A percentile compares a stretch with the other conserved stretches of the same genome.
These are phyloP conservation scores for Nigrospora osmanthi DNA, from an alignment of 2,329 filamentous ascomycete species.

Conservation along the genomic window DNA sequence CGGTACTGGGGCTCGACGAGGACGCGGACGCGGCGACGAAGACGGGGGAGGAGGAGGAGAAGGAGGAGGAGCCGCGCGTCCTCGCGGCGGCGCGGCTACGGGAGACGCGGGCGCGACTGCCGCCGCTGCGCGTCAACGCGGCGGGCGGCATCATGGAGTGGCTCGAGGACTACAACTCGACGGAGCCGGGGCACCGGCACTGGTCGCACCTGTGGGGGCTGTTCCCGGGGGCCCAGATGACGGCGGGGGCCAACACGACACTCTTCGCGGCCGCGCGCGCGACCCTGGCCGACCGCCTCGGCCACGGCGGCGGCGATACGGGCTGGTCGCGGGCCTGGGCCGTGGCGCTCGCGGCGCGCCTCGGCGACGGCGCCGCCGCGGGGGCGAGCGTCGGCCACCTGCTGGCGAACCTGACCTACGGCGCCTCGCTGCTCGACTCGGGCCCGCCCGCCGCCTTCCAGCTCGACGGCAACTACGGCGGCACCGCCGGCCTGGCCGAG, in stretches of 20 bases:
- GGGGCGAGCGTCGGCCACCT: not conserved
- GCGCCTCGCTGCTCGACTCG: constrained; percentile 16
- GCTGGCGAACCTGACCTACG: constrained; percentile 2
- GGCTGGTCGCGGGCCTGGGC: constrained; percentile 41
- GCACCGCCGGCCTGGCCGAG: constrained; percentile 34
- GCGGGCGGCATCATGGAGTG: constrained; percentile 3
- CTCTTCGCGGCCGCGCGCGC: constrained; percentile 7
- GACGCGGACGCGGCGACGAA: too few species aligned
- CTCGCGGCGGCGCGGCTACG: constrained; percentile 7
- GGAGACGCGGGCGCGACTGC: constrained; percentile 5
- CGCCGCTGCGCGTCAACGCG: constrained; percentile 8
- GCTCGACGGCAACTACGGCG: constrained; percentile 41
- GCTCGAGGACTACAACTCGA: constrained; percentile 8
- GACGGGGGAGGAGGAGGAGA: too few species aligned
- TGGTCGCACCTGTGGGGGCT: constrained; percentile 35
- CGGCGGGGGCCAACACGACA: constrained; percentile 20
- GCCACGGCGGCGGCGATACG: constrained; percentile 32
- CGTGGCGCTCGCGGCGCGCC: constrained; percentile 23
- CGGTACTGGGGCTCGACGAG: constrained; percentile 6
- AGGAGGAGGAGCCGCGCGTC: not conserved
- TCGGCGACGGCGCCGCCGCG: not conserved
- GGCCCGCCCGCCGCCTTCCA: constrained; percentile 31
- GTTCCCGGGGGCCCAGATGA: constrained; percentile 30
- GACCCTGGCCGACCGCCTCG: not conserved
- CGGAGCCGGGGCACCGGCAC: constrained; percentile 35